These are phyloP conservation scores for Alnus glutinosa DNA, from an alignment of 306 rosid genomes.

Conservation along the genomic window DNA sequence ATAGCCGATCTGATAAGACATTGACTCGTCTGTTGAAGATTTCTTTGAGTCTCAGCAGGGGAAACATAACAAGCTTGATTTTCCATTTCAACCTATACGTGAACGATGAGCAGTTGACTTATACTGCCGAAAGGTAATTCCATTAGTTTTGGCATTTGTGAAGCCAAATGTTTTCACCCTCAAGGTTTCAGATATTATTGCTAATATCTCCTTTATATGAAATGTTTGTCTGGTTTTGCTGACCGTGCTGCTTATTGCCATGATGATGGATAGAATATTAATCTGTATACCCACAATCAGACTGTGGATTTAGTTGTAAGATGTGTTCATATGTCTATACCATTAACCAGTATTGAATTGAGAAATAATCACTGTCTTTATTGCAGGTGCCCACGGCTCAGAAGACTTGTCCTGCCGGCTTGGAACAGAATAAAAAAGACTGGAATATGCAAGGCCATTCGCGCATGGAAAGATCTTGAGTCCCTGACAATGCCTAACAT, in stretches of 20 bases:
- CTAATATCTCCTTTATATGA: conserved; percentile 9
- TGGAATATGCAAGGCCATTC: conserved; percentile 76
- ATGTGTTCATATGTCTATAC: background rate
- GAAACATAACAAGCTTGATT: conserved; percentile 53
- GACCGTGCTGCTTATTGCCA: background rate
- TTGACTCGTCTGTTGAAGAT: conserved; percentile 62
- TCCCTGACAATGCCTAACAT: conserved; percentile 81
- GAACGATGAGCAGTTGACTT: conserved; percentile 72
- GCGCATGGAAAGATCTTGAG: conserved; percentile 65
- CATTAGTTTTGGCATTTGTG: conserved; percentile 1
- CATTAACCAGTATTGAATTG: background rate
- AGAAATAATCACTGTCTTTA: conserved; percentile 20
- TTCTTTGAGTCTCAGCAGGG: conserved; percentile 63
- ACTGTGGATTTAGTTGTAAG: background rate
- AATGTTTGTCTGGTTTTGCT: background rate
- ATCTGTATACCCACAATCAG: background rate
- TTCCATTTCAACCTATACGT: conserved; percentile 69
- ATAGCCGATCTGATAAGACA: conserved; percentile 53
- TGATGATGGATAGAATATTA: background rate
- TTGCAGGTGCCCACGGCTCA: conserved; percentile 60
- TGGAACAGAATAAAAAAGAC: conserved; percentile 79
- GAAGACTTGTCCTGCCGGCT: conserved; percentile 73
- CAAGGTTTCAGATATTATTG: conserved; percentile 18
- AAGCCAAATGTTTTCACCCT: background rate
- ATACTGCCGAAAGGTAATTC: conserved; percentile 83